Evolutionary conservation across 2,329 filamentous ascomycete genomes (phyloP).

Genomic region (Pseudodiploospora longispora): DNA sequence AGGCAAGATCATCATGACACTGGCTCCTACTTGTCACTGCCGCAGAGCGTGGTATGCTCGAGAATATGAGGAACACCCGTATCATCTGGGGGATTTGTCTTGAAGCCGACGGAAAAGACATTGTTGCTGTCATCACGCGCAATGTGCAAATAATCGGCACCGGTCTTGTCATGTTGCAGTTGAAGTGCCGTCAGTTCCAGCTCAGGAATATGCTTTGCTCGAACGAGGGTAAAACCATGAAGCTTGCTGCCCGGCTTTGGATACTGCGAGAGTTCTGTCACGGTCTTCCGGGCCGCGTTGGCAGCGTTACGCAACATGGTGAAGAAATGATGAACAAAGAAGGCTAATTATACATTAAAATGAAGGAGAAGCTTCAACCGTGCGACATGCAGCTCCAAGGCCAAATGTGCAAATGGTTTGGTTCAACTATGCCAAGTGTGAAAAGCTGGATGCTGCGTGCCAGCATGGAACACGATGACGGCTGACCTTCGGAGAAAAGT

Average conservation of each 20-base stretch:
- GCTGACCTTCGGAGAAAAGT: too few species aligned
- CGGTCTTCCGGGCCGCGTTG: slow-evolving; percentile 49
- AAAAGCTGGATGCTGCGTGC: too few species aligned
- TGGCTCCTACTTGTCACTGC: slow-evolving; percentile 70
- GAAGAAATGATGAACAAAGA: not conserved
- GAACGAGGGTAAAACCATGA: slow-evolving; percentile 85
- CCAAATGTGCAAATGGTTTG: too few species aligned
- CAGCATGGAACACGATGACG: too few species aligned
- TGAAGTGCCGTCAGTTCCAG: slow-evolving; percentile 86
- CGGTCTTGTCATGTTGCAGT: slow-evolving; percentile 88
- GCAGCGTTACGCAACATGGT: slow-evolving; percentile 47
- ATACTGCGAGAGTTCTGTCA: slow-evolving; percentile 67
- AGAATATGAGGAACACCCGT: slow-evolving; percentile 95
- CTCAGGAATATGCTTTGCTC: slow-evolving; percentile 88
- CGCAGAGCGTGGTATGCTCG: slow-evolving; percentile 94
- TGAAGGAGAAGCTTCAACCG: not conserved
- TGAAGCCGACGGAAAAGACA: slow-evolving; percentile 99
- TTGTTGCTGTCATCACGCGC: slow-evolving; percentile 95
- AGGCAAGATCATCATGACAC: not conserved
- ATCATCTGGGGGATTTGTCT: slow-evolving; percentile 95
- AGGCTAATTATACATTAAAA: slow-evolving; percentile 6
- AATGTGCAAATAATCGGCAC: slow-evolving; percentile 92
- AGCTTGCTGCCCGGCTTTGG: slow-evolving; percentile 77
- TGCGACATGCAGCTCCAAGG: not conserved
- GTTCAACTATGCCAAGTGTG: too few species aligned